Evolutionary conservation across 495 filamentous ascomycete species (phyloP), one percentile per base, ranked within the genome.

Genomic region (Clohesyomyces aquaticus): DNA sequence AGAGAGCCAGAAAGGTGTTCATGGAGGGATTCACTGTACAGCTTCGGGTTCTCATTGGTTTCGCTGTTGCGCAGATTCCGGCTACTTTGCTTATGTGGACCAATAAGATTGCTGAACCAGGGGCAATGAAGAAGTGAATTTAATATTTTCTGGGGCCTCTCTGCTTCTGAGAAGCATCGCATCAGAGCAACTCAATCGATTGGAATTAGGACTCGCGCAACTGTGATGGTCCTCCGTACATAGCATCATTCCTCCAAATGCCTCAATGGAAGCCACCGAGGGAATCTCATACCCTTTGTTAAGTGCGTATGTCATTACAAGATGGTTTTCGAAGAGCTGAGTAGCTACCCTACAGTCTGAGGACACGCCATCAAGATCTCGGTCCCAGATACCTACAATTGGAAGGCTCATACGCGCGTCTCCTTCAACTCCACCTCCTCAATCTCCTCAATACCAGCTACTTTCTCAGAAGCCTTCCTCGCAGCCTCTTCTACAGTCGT

Each of bases 11-110:
- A 18, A 9, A 25, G 1, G 25, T 43, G 11, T 58, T 59, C 32
- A 29, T 4, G 10, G 14, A 59, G 1, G 55, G 27, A 8, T 65
- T 59, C 42, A 59, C 48, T 19, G 27, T 43, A 8, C 61, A 65
- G 45, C 47, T 59, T 14, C 16, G 12, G 1, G 4, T 65, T 3
- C 9, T 32, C 2, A 59, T 65, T 59, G 61, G 53, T 22, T 22
- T 65, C n/a, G 61, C 61, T 26, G 61, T 54, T 3, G 61, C 61
- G 21, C 38, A 47, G 8, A 38, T 61, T 23, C 57, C 57, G 12
- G 41, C 35, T 23, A 29, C 57, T 2, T 8, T 29, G 4, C 14
- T 61, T 14, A 29, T 29, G 45, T 61, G 57, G 57, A 38, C 23
- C 14, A 71, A 10, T 38, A 6, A 38, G 14, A 38, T 38, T 38